These are phyloP conservation scores for Sordariomycetes sp. DNA, from an alignment of 2,329 filamentous ascomycete species.

Conservation along the genomic window DNA sequence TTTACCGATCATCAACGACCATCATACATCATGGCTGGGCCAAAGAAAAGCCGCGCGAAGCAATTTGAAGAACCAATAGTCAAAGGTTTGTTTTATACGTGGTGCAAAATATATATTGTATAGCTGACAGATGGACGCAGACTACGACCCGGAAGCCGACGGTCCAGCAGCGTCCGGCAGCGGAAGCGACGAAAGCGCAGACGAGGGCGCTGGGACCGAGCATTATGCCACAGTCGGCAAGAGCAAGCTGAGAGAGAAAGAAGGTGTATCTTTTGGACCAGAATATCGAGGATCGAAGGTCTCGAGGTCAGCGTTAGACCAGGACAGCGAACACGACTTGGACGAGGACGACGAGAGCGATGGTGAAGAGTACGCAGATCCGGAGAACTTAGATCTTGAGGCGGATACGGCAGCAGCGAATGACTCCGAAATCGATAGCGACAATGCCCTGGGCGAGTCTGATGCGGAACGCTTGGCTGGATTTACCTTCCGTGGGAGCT, in stretches of 20 bases:
- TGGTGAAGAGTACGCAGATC: constrained; percentile 46
- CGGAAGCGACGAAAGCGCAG: constrained; percentile 36
- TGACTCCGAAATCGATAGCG: constrained; percentile 55
- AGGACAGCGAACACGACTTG: constrained; percentile 43
- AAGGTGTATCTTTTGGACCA: constrained; percentile 60
- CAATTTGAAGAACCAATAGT: constrained; percentile 52
- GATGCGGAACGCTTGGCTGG: constrained; percentile 76
- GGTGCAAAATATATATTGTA: too few relatives aligned
- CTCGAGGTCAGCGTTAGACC: constrained; percentile 57
- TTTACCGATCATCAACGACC: too few relatives aligned
- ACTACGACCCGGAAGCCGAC: constrained; percentile 72
- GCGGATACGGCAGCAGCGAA: constrained; percentile 37
- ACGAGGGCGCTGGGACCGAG: constrained; percentile 60
- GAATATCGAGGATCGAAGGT: constrained; percentile 73
- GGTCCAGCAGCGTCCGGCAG: constrained; percentile 45
- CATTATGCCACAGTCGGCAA: constrained; percentile 81
- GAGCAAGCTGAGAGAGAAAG: constrained; percentile 71
- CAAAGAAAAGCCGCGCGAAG: constrained; percentile 45
- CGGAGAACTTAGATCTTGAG: constrained; percentile 44
- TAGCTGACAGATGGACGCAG: constrained; percentile 32
- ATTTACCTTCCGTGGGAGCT: constrained; percentile 56
- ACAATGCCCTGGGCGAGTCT: constrained; percentile 69
- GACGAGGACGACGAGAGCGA: constrained; percentile 37
- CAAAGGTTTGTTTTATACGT: constrained; percentile 46
- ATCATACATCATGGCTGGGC: constrained; percentile 36